Base-by-base conservation (phyloP, 2,329 filamentous ascomycete genomes). In the Paecilomyces variotii region DNA sequence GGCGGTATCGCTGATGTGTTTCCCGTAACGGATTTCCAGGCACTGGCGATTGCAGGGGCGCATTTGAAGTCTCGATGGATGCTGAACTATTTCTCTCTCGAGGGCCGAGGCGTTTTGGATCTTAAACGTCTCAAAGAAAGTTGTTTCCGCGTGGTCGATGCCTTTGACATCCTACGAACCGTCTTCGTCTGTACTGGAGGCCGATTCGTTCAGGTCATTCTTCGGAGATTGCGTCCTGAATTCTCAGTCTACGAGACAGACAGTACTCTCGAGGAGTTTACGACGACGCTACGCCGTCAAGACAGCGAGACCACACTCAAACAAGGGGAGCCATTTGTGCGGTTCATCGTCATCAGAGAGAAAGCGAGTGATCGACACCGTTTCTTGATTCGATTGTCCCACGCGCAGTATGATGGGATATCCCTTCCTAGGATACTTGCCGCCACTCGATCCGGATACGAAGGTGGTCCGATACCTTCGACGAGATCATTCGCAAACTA, bases 341-440 rank as follows among this genome's bases (percentile, higher is more conserved):
- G 84, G 61, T 86, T 84, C 76, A 79, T 84, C 63, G 78, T 82
- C 52, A 74, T 84, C 51, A 74, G 76, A 58, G 74, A 74, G 57
- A 70, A 68, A 57, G 64, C 66, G 11, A 74, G 72, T 25, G 67
- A 76, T 10, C 70, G 74, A 4, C 77, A 78, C 53, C 80, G 88
- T 12, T 74, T 82, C 34, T 65, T 74, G 59, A 79, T 87, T 68
- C 82, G 86, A 58, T 80, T 89, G 57, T 88, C 85, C 0, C 86
- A 89, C 68, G 83, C 86, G 0, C 86, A 88, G 63, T 88, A 88
- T 66, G 86, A 89, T 62, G 86, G 86, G 62, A 84, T 88, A 25
- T 88, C 83, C 63, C 78, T 88, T 7, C 82, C 84, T 0, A 74
- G 79, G n/a, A 79, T 88, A 24, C 79, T 88, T 59, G 78, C 78